Percentiles rank a stretch among this genome's conserved stretches.
These are phyloP conservation scores for Stagonosporopsis cucurbitacearum DNA, from an alignment of 2,329 filamentous ascomycete species.

Conservation along the genomic window DNA sequence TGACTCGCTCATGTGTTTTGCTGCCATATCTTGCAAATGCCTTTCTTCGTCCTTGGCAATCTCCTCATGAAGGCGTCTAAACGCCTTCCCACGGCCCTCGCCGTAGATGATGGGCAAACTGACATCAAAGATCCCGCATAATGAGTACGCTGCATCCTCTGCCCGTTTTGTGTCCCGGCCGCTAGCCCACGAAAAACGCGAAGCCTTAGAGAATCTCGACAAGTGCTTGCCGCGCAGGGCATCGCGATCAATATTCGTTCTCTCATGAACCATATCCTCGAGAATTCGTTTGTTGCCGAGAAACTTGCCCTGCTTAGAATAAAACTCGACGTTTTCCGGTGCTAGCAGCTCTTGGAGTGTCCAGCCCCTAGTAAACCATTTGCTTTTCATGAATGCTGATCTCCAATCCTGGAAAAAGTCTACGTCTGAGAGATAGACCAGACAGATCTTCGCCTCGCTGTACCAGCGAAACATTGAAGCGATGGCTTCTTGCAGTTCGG, in stretches of 20 bases:
- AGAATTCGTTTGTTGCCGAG: background rate
- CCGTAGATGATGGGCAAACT: constrained; percentile 21
- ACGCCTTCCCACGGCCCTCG: constrained; percentile 9
- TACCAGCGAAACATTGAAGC: constrained; percentile 1
- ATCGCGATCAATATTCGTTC: no score
- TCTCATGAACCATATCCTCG: background rate
- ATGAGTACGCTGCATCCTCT: constrained; percentile 25
- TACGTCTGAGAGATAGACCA: background rate
- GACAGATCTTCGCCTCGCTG: background rate
- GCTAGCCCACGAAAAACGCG: constrained; percentile 22
- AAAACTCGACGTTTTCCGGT: background rate
- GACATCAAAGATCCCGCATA: constrained; percentile 25
- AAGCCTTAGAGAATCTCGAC: background rate
- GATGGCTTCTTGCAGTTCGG: background rate
- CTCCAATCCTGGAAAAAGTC: background rate
- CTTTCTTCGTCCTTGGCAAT: no score
- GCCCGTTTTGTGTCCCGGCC: constrained; percentile 17
- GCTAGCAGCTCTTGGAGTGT: background rate
- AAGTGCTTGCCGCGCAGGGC: background rate
- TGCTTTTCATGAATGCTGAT: background rate
- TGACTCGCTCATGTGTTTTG: no score
- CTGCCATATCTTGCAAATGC: no score
- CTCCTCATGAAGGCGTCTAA: background rate
- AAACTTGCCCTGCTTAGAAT: background rate
- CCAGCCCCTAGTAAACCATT: no score